Evolutionary conservation across 164 flowering plant species (phyloP), one percentile per base, ranked within the genome.

Genomic region (Annona cherimola): DNA sequence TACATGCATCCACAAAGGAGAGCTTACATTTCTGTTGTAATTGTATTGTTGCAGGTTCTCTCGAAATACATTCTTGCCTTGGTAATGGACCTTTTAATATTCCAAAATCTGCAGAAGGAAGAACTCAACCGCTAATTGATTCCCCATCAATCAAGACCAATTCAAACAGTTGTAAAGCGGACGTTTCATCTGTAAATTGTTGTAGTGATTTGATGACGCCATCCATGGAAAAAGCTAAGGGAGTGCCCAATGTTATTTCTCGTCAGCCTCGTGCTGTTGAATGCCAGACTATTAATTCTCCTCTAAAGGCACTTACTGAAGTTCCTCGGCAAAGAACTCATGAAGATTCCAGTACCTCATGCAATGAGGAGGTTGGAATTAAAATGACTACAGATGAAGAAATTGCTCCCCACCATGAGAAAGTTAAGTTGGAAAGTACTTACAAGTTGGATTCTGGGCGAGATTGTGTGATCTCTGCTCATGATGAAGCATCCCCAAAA

Each of bases 1-100:
- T 50, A 50, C 9, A 59, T 35, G 39, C 42, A 35, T 2, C 9
- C 3, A 42, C 14, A 16, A 8, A 18, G 14, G 9, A 40, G 12
- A n/a, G n/a, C 18, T 44, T 55, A 42, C 41, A 40, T 65, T 44
- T 45, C 63, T 14, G 3, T 5, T 16, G 5, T n/a, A 61, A 19
- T 61, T 12, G 35, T 4, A 20, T 55, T 40, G 42, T 63, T 66
- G 40, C 70, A 86, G 91, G 78, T 81, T 72, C 75, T 69, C 55
- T 77, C 19, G 79, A 66, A 43, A 66, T 69, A 57, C 55, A 7
- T 68, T 66, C 73, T 43, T 69, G 66, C 60, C 2, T 8, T 45
- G 46, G 45, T 61, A 26, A 16, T 39, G 42, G 60, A 35, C 44
- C 66, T 4, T 54, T 9, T 26, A 79, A 79, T 73, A 42, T 42